Base-by-base conservation (phyloP, 345 rosid genomes). In the Mallotus nudiflorus region DNA sequence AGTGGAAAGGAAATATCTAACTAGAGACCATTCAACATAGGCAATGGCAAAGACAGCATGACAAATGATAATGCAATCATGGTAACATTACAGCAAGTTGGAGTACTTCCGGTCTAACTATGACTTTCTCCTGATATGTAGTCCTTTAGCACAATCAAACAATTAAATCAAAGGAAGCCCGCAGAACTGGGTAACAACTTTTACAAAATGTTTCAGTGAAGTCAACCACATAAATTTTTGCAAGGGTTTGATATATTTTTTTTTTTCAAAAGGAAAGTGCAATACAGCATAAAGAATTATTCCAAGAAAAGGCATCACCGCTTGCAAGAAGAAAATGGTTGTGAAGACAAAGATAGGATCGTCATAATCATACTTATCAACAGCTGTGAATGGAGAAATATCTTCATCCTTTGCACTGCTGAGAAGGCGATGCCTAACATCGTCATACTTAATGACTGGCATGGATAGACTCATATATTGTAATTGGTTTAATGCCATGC, bases 321-420 rank as follows among this genome's bases (percentile, higher is more conserved):
- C 29, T 8, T 28, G 25, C 16, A 37, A 69, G 27, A 9, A 45
- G 46, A 20, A 72, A 50, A 39, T 52, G 15, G 20, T 19, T 45
- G 42, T 33, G 33, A 62, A 60, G 67, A 13, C 15, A 49, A 39
- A 68, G 31, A 50, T 40, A 4, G 54, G 65, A 59, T 40, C 62
- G 52, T 66, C 14, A 48, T 46, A 60, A 6, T 50, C 86, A 79
- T 95, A 95, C 99, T 90, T 92, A 75, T 95, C 99, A 65, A 95
- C 97, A 69, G 97, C 99, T 42, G 97, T 83, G 82, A 95, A 95
- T 31, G 99, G 99, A 28, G 99, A 95, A 54, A 95, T 88, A 82
- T 95, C 97, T 90, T 95, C 99, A 83, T 95, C 99, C 81, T 95
- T 95, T 29, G 90, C 82, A 80, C 94, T 85, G 81, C 86, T 86